A percentile compares a stretch with the other conserved stretches of the same genome.
These are phyloP conservation scores for Triticum dicoccoides DNA, from an alignment of 176 grass and related monocot genomes.

Conservation along the genomic window DNA sequence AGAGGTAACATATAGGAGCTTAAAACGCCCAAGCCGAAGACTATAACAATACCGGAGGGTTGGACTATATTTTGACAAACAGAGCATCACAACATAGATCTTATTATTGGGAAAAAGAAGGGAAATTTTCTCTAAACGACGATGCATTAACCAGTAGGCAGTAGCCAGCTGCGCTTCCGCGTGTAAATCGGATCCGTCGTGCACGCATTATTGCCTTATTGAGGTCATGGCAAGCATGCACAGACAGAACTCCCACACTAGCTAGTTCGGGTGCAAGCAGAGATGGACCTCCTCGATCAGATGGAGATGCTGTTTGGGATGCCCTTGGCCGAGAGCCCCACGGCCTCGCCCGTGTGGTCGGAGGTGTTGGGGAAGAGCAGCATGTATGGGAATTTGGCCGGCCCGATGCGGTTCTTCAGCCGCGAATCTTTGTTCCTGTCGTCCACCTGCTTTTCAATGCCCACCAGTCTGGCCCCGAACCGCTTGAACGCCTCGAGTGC, in stretches of 20 bases:
- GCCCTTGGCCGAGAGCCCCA: slow-evolving; percentile 28
- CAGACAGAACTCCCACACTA: too few species aligned
- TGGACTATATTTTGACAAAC: too few species aligned
- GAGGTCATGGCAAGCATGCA: neutral
- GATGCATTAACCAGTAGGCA: too few species aligned
- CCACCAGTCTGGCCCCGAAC: slow-evolving; percentile 4
- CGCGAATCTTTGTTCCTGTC: neutral
- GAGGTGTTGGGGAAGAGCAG: slow-evolving; percentile 51
- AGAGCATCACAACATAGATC: too few species aligned
- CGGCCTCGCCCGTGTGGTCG: neutral
- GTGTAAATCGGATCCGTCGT: too few species aligned
- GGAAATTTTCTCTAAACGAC: too few species aligned
- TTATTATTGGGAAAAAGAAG: too few species aligned
- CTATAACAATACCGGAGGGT: too few species aligned
- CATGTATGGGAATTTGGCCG: slow-evolving; percentile 37
- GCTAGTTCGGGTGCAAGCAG: too few species aligned
- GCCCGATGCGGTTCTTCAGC: slow-evolving; percentile 40
- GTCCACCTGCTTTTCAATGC: slow-evolving; percentile 17
- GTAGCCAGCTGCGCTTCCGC: too few species aligned
- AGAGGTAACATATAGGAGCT: too few species aligned
- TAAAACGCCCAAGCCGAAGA: too few species aligned
- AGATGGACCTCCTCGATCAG: neutral
- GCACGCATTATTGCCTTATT: neutral
- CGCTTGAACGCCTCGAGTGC: slow-evolving; percentile 18
- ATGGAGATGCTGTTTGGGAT: slow-evolving; percentile 54